Evolutionary conservation across 2,329 filamentous ascomycete genomes (phyloP).

Genomic region (Pezizomycotina sp.): DNA sequence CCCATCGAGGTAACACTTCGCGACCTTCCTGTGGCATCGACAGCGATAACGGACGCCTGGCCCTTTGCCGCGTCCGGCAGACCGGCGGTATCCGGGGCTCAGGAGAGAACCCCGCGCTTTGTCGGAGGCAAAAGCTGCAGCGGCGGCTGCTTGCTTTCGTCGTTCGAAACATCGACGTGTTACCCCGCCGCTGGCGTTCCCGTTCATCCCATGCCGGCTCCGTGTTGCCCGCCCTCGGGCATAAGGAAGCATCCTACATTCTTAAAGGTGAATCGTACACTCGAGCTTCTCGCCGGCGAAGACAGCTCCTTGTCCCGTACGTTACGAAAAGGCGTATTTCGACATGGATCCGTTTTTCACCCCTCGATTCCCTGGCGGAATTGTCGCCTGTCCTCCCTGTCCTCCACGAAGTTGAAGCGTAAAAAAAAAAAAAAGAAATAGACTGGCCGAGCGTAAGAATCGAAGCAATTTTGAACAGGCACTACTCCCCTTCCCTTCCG

Average conservation of each 20-base stretch:
- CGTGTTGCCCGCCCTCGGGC: slow-evolving; percentile 16
- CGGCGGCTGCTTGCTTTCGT: slow-evolving; percentile 19
- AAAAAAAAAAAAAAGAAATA: no score
- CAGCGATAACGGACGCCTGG: slow-evolving; percentile 53
- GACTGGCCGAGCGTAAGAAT: no score
- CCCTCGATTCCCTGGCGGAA: no score
- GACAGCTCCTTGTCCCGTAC: slow-evolving; percentile 44
- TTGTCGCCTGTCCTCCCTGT: no score
- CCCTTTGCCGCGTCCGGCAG: slow-evolving; percentile 34
- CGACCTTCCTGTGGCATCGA: slow-evolving; percentile 27
- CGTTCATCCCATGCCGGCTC: slow-evolving; percentile 3
- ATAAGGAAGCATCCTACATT: slow-evolving; percentile 46
- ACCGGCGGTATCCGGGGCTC: slow-evolving; percentile 27
- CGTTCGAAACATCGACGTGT: slow-evolving; percentile 5
- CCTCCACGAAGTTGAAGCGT: no score
- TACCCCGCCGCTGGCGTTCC: not conserved
- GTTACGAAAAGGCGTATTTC: slow-evolving; percentile 1
- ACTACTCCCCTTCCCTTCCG: not conserved
- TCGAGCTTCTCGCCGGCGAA: slow-evolving; percentile 93
- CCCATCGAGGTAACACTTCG: slow-evolving; percentile 3
- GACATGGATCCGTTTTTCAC: not conserved
- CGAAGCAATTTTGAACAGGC: not conserved
- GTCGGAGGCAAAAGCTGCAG: slow-evolving; percentile 18
- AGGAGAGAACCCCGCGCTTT: slow-evolving; percentile 18
- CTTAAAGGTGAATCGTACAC: slow-evolving; percentile 90